Base-by-base conservation (phyloP, 495 filamentous ascomycete species). In the Barbatosphaeria neglecta region DNA sequence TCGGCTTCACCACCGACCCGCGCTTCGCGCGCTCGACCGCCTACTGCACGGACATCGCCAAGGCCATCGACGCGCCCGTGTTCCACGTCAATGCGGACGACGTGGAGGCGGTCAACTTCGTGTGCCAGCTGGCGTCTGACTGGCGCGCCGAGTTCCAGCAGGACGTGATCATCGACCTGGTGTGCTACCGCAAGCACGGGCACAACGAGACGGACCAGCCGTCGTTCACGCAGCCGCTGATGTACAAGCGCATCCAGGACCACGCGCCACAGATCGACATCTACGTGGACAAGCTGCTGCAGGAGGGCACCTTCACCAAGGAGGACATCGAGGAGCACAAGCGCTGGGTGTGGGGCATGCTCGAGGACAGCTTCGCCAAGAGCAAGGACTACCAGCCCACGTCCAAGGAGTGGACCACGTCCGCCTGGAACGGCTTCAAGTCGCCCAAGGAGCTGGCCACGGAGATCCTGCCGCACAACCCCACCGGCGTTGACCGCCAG, bases 181-280 rank as follows among this genome's bases (percentile, higher is more conserved):
- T 97, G 57, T 98, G 92, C 78, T 98, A 98, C 76, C 83, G 92
- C 54, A 98, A 97, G 71, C 82, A 95, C 67, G 92, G 92, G 44
- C 92, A 98, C 80, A 98, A 98, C 70, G 92, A 98, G 74, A 98
- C 92, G 13, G 92, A 98, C 59, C 92, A 98, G 72, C 92, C 92
- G 16, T 94, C 90, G 25, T 98, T 98, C 77, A 98, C 92, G n/a
- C 92, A 98, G 68, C 92, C 92, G 31, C 69, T 94, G 49, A 98
- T 98, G 92, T 98, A 98, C 77, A 94, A 95, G 78, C 86, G 85
- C 54, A 96, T 98, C 60, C 76, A 78, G 46, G 72, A 78, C 31
- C 85, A 95, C 61, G 74, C 81, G 50, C 74, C 79, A 20, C 82
- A 89, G 62, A 80, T 98, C 50, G 81, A 90, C 62, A 84, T 80